A percentile compares a stretch with the other conserved stretches of the same genome.
Conservation (phyloP, 2,329 filamentous ascomycete genomes). For the Trichoderma atroviride region DNA sequence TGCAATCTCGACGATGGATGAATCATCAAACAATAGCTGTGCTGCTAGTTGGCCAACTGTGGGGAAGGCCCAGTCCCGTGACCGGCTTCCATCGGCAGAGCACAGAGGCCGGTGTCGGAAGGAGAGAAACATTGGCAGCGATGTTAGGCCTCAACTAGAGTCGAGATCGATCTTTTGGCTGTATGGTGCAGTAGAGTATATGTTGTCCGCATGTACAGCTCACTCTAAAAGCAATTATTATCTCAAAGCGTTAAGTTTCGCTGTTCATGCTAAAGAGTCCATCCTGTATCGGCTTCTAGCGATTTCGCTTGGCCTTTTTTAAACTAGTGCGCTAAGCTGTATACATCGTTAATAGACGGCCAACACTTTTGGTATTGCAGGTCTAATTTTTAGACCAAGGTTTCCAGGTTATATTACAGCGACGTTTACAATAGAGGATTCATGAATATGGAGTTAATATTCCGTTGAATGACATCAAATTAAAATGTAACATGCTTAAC, state of each 20-base stretch:
- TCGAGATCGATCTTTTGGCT: neutral
- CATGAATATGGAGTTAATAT: no score
- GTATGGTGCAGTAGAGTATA: neutral
- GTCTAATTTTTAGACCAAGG: neutral
- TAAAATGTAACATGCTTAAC: neutral
- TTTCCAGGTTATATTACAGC: neutral
- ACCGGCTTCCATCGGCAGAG: conserved; percentile 25
- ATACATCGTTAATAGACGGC: no score
- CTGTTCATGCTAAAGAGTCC: neutral
- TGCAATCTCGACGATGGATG: conserved; percentile 6
- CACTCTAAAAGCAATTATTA: neutral
- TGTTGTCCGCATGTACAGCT: neutral
- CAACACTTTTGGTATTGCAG: no score
- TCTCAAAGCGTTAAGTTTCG: neutral
- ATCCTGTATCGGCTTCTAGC: neutral
- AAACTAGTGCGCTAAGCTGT: neutral
- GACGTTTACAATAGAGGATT: no score
- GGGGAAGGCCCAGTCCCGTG: conserved; percentile 19
- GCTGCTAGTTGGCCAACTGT: neutral
- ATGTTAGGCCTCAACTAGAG: neutral
- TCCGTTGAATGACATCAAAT: neutral
- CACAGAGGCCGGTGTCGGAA: conserved; percentile 15
- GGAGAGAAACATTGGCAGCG: neutral
- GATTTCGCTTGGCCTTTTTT: neutral
- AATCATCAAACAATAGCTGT: neutral